Evolutionary conservation across 495 filamentous ascomycete species (phyloP).

Genomic region (Aspergillus incahuasiensis): DNA sequence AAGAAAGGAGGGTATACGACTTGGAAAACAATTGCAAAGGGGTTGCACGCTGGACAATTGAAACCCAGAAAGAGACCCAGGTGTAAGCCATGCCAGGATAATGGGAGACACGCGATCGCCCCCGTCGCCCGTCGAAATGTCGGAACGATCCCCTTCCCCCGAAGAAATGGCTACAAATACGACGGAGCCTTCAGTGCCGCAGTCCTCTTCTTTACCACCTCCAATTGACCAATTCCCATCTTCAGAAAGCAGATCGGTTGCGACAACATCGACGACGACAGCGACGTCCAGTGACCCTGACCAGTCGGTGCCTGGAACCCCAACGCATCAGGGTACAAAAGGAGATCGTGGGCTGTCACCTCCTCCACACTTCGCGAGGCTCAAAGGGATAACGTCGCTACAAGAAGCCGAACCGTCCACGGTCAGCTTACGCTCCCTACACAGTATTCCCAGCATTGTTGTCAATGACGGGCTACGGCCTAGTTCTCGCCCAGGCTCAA

Average conservation of each 20-base stretch:
- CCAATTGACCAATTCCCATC: constrained; percentile 23
- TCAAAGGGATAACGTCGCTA: constrained; percentile 3
- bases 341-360: constrained; percentile 10
- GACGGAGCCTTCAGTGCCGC: constrained; percentile 19
- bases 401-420: constrained; percentile 13
- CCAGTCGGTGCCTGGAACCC: constrained; percentile 19
- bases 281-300: constrained; percentile 22
- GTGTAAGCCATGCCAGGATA: constrained; percentile 41
- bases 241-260: constrained; percentile 26
- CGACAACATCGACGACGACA: constrained; percentile 26
- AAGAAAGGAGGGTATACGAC: neutral
- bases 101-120: constrained; percentile 34
- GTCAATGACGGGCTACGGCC: constrained; percentile 38
- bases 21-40: neutral
- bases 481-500: constrained; percentile 31
- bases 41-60: neutral
- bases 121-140: constrained; percentile 29
- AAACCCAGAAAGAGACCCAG: neutral
- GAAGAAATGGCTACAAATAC: constrained; percentile 25
- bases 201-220: constrained; percentile 29
- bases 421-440: constrained; percentile 28
- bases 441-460: constrained; percentile 41
- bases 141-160: constrained; percentile 28
- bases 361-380: constrained; percentile 1
- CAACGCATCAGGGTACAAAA: constrained; percentile 12